Evolutionary conservation across 2,329 filamentous ascomycete species (phyloP).

Genomic region (Epicoccum nigrum): DNA sequence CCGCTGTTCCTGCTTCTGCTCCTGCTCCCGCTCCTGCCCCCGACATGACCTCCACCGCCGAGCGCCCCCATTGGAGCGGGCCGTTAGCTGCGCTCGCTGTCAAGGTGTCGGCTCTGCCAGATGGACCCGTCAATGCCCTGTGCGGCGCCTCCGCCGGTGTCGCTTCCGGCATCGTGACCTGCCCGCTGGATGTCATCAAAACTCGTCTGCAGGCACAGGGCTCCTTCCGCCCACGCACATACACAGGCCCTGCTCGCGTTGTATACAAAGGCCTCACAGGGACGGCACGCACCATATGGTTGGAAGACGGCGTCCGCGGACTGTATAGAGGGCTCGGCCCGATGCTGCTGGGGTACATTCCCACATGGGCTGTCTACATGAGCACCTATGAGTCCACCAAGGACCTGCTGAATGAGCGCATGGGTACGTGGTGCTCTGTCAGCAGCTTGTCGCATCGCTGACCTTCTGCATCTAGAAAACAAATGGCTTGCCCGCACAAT

Average conservation of each 20-base stretch:
- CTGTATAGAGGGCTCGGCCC: conserved; percentile 93
- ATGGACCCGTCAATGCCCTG: conserved; percentile 74
- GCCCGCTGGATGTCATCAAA: conserved; percentile 98
- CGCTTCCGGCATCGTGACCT: conserved; percentile 91
- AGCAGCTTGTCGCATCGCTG: conserved; percentile 4
- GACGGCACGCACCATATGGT: conserved; percentile 84
- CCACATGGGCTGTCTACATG: conserved; percentile 98
- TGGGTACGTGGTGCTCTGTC: conserved; percentile 50
- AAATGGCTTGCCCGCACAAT: conserved; percentile 80
- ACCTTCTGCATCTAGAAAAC: conserved; percentile 59
- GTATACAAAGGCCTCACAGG: conserved; percentile 87
- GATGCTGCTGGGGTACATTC: conserved; percentile 93
- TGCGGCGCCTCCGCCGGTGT: conserved; percentile 89
- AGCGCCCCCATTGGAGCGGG: conserved; percentile 26
- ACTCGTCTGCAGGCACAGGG: conserved; percentile 97
- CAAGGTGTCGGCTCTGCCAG: conserved; percentile 56
- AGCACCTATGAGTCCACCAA: conserved; percentile 94
- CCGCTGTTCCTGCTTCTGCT: no score
- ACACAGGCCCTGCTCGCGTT: conserved; percentile 56
- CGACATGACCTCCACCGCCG: conserved; percentile 27
- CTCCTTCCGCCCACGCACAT: conserved; percentile 68
- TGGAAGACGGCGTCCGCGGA: conserved; percentile 84
- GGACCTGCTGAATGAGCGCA: conserved; percentile 69
- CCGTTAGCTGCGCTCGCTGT: conserved; percentile 46
- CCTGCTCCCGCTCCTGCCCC: conserved; percentile 21